phyloP scores from a whole-genome alignment of 1,284 basidiomycete species.

The Filobasidium uniguttulatum region DNA sequence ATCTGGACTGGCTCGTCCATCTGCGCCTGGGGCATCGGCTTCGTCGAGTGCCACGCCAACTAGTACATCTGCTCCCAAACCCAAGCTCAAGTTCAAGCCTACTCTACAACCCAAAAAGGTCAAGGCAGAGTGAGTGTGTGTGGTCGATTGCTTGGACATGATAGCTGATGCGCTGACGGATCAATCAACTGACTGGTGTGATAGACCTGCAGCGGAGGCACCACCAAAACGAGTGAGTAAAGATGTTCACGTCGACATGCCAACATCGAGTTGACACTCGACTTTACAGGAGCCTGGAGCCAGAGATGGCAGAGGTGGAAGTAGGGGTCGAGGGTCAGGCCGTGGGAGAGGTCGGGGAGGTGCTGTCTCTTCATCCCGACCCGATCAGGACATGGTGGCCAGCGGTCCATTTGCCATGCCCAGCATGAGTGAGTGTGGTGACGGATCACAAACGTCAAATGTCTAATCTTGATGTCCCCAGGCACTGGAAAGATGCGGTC shows the following conservation, averaged over 20 bases:
- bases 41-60: conserved; percentile 7
- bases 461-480: conserved; percentile 1
- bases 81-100: conserved; percentile 15
- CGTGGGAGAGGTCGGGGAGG: conserved; percentile 9
- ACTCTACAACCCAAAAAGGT: conserved; percentile 11
- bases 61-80: conserved; percentile 4
- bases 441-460: not conserved
- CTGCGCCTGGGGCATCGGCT: conserved; percentile 3
- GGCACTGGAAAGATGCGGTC: not conserved
- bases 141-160: not conserved
- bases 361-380: not conserved
- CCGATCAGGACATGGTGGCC: conserved; percentile 13
- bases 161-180: not conserved
- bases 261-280: not conserved
- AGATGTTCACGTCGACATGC: not conserved
- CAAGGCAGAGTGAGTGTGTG: conserved; percentile 12
- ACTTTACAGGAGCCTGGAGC: not conserved
- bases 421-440: conserved; percentile 7
- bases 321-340: conserved; percentile 7
- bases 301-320: conserved; percentile 6
- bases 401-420: conserved; percentile 17
- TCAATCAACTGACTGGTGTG: not conserved
- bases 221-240: not conserved
- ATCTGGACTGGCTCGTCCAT: not conserved
- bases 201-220: not conserved